Evolutionary conservation across 805 yeast genomes (phyloP).

Genomic region (Ogataea salicorniae): DNA sequence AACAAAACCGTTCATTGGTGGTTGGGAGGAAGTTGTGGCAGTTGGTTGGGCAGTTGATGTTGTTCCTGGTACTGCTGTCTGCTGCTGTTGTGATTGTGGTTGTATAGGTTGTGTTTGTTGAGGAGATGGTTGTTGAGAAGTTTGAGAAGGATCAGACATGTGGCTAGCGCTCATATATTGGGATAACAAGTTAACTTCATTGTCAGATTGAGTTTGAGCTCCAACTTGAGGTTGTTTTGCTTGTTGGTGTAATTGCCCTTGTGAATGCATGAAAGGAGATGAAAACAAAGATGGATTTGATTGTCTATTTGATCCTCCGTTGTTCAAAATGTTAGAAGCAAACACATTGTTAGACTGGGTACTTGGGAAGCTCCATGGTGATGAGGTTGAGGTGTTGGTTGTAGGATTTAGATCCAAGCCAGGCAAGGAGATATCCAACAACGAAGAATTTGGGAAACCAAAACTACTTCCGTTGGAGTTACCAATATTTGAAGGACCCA

Average conservation of each 20-base stretch:
- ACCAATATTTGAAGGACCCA: no score
- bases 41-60: not conserved
- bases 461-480: not conserved
- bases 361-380: constrained; percentile 10
- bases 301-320: not conserved
- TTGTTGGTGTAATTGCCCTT: not conserved
- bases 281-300: constrained; percentile 3
- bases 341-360: not conserved
- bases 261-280: constrained; percentile 3
- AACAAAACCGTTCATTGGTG: constrained; percentile 4
- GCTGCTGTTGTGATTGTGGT: constrained; percentile 3
- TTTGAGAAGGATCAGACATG: constrained; percentile 1
- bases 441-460: constrained; percentile 4
- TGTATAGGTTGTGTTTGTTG: constrained; percentile 2
- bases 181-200: constrained; percentile 35
- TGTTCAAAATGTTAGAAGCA: not conserved
- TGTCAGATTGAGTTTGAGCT: constrained; percentile 21
- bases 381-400: not conserved
- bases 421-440: constrained; percentile 12
- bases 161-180: constrained; percentile 10
- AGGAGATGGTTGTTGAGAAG: constrained; percentile 1
- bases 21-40: not conserved
- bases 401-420: constrained; percentile 3
- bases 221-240: not conserved
- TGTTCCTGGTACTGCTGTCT: not conserved